These are phyloP conservation scores for Melaleuca quinquenervia DNA, from an alignment of 345 rosid species.

Conservation along the genomic window DNA sequence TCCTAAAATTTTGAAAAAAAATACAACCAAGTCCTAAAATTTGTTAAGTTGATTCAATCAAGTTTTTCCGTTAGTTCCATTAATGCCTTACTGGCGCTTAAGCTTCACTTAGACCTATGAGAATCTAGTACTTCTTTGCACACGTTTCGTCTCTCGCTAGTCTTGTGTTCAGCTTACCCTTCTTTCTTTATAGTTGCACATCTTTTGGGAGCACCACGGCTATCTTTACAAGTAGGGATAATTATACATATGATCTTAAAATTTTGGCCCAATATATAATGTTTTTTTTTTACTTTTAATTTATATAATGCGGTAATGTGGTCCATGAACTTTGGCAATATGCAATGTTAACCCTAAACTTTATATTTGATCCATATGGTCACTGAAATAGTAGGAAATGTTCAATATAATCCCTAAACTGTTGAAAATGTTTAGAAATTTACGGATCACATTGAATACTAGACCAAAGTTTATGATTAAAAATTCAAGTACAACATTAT, in stretches of 20 bases:
- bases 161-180: neutral
- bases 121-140: neutral
- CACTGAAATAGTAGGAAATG: too few relatives aligned
- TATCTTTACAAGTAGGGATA: neutral
- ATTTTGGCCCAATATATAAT: rapidly evolving
- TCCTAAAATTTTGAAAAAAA: too few relatives aligned
- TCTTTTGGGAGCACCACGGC: neutral
- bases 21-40: too few relatives aligned
- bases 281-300: rapidly evolving
- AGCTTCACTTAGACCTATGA: neutral
- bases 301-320: neutral
- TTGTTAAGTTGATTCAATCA: too few relatives aligned
- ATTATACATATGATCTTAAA: neutral
- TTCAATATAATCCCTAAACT: too few relatives aligned
- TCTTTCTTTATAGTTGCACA: neutral
- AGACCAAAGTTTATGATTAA: neutral
- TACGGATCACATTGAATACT: too few relatives aligned
- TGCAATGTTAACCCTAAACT: neutral
- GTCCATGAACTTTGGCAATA: rapidly evolving
- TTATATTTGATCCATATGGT: too few relatives aligned
- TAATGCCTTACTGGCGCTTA: too few relatives aligned
- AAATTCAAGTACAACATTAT: rapidly evolving
- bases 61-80: too few relatives aligned
- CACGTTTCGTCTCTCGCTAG: neutral
- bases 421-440: too few relatives aligned